A percentile compares a stretch with the other conserved stretches of the same genome.
These are phyloP conservation scores for Lichtheimia ramosa DNA, from an alignment of 371 early-diverging fungal genomes.

Conservation along the genomic window DNA sequence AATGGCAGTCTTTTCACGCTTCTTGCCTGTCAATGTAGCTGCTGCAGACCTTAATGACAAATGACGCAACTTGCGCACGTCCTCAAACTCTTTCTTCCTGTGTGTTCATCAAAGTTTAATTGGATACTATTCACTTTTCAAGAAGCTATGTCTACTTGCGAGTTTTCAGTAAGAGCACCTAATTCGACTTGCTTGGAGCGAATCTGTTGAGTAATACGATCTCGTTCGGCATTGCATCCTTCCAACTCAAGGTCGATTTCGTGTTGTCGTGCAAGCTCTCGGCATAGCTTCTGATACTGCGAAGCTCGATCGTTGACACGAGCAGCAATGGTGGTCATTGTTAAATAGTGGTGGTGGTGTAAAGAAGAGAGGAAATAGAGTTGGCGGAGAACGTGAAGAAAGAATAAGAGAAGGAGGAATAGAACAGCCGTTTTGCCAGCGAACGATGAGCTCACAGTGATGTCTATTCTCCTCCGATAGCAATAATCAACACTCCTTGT, in stretches of 20 bases:
- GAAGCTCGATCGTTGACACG: constrained; percentile 16
- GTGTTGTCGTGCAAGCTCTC: constrained; percentile 12
- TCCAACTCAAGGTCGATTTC: constrained; percentile 12
- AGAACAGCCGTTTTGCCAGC: no score
- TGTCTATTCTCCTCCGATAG: no score
- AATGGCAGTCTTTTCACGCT: constrained; percentile 31
- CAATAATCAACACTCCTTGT: no score
- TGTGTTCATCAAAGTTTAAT: not conserved
- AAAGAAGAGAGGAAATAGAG: not conserved
- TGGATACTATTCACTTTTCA: no score
- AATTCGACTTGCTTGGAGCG: constrained; percentile 15
- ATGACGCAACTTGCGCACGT: constrained; percentile 36
- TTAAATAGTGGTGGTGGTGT: no score
- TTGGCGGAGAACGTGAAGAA: not conserved
- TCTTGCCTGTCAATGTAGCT: constrained; percentile 42
- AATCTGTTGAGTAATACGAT: constrained; percentile 11
- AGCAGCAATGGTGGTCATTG: constrained; percentile 8
- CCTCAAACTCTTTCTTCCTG: constrained; percentile 41
- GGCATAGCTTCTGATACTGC: constrained; percentile 9
- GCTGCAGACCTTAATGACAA: constrained; percentile 39
- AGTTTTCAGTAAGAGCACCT: constrained; percentile 8
- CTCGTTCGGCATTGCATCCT: constrained; percentile 9
- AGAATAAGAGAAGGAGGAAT: no score
- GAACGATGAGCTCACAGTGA: no score
- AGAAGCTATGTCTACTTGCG: constrained; percentile 5